Conservation (phyloP, 371 early-diverging fungal genomes). For the Thermomucor indicae-seudaticae region DNA sequence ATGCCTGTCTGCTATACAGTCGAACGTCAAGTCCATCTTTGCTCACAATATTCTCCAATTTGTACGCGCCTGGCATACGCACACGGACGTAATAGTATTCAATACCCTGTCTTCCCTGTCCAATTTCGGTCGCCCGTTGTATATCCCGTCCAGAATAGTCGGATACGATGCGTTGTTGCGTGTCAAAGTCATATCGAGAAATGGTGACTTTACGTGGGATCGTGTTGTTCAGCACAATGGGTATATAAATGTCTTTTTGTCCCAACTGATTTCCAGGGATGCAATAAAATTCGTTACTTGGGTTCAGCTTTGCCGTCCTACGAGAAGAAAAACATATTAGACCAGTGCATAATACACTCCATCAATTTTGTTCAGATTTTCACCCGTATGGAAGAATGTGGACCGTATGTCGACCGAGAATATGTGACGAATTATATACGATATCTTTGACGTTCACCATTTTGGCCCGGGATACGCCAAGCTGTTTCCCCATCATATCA, state of each 20-base stretch:
- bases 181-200: constrained; percentile 40
- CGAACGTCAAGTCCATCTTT: constrained; percentile 36
- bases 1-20: constrained; percentile 22
- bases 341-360: no score
- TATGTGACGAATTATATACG: constrained; percentile 34
- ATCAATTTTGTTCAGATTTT: no score
- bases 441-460: constrained; percentile 40
- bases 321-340: no score
- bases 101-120: constrained; percentile 27
- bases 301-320: constrained; percentile 47
- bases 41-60: constrained; percentile 29
- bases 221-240: constrained; percentile 45
- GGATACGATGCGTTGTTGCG: constrained; percentile 6
- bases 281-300: constrained; percentile 37
- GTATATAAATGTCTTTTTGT: constrained; percentile 36
- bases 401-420: constrained; percentile 46
- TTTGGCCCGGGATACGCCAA: constrained; percentile 35
- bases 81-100: constrained; percentile 37
- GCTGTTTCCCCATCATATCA: constrained; percentile 28
- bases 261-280: constrained; percentile 27
- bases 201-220: constrained; percentile 33
- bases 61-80: constrained; percentile 35
- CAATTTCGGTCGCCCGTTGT: constrained; percentile 37
- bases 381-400: constrained; percentile 50
- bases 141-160: constrained; percentile 27